Evolutionary conservation across 1,284 basidiomycete species (phyloP).

Genomic region (Sporisorium exsertum): DNA sequence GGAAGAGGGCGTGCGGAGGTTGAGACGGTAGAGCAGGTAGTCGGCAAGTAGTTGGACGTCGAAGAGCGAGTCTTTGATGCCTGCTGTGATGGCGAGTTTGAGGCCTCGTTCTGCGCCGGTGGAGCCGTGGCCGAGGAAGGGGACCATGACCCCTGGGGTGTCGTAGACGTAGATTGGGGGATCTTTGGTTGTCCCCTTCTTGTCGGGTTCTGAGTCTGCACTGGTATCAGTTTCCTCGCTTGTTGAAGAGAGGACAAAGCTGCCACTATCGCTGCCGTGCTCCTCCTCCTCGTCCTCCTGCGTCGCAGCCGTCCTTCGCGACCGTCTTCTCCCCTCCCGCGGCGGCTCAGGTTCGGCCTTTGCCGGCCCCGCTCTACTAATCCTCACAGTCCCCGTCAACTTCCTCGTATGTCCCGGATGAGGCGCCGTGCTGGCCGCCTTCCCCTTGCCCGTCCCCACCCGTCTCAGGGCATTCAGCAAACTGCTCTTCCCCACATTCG

Average conservation of each 20-base stretch:
- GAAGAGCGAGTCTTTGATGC: slow-evolving; percentile 93
- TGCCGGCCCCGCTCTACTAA: slow-evolving; percentile 51
- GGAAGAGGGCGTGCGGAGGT: slow-evolving; percentile 72
- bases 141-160: slow-evolving; percentile 96
- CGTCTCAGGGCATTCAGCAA: slow-evolving; percentile 90
- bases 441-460: slow-evolving; percentile 85
- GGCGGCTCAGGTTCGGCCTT: slow-evolving; percentile 25
- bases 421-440: slow-evolving; percentile 88
- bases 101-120: slow-evolving; percentile 88
- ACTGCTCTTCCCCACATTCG: slow-evolving; percentile 97
- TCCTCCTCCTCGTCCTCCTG: neutral
- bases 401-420: slow-evolving; percentile 74
- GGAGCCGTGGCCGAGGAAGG: slow-evolving; percentile 87
- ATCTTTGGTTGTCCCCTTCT: slow-evolving; percentile 74
- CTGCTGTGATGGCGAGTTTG: slow-evolving; percentile 92
- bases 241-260: neutral
- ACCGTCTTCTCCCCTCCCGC: neutral
- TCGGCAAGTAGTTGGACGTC: slow-evolving; percentile 84
- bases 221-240: neutral
- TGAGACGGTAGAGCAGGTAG: slow-evolving; percentile 89
- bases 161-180: slow-evolving; percentile 93
- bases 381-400: slow-evolving; percentile 66
- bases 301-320: neutral
- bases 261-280: neutral
- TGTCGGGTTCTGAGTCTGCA: neutral